These are phyloP conservation scores for Ammopiptanthus mongolicus DNA, from an alignment of 306 rosid genomes.

Conservation along the genomic window DNA sequence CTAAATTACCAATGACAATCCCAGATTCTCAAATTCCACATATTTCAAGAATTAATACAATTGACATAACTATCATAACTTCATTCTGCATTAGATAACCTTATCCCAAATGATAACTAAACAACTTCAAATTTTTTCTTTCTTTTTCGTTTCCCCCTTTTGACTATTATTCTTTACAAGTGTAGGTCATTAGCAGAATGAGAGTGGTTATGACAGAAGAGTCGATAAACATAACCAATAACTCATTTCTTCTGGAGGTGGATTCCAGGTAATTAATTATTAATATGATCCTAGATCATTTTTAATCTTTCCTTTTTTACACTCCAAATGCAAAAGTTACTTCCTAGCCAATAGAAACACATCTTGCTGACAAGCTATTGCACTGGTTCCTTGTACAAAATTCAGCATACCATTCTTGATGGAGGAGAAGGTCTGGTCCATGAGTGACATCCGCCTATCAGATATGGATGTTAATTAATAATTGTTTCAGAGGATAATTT, in stretches of 20 bases:
- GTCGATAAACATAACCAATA: constrained; percentile 64
- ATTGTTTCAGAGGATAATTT: too few relatives aligned
- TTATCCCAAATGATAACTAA: background rate
- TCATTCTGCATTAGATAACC: background rate
- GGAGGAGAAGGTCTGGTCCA: constrained; percentile 77
- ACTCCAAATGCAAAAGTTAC: background rate
- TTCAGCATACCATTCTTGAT: constrained; percentile 81
- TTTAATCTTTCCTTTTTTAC: background rate
- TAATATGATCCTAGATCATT: constrained; percentile 5
- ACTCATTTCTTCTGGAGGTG: constrained; percentile 77
- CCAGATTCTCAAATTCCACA: background rate
- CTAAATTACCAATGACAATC: background rate
- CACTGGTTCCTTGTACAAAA: constrained; percentile 15
- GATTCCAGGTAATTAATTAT: constrained; percentile 62
- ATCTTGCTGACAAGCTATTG: constrained; percentile 11
- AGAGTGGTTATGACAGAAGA: constrained; percentile 80
- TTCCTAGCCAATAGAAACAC: background rate
- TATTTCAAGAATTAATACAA: background rate
- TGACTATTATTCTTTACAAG: constrained; percentile 21
- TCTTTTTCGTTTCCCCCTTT: background rate
- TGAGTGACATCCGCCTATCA: constrained; percentile 53
- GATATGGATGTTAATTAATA: constrained; percentile 65
- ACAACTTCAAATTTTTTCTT: background rate
- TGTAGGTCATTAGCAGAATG: constrained; percentile 71
- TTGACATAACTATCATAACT: background rate